Base-by-base conservation (phyloP, 2,329 filamentous ascomycete species). In the Colletotrichum magnum region DNA sequence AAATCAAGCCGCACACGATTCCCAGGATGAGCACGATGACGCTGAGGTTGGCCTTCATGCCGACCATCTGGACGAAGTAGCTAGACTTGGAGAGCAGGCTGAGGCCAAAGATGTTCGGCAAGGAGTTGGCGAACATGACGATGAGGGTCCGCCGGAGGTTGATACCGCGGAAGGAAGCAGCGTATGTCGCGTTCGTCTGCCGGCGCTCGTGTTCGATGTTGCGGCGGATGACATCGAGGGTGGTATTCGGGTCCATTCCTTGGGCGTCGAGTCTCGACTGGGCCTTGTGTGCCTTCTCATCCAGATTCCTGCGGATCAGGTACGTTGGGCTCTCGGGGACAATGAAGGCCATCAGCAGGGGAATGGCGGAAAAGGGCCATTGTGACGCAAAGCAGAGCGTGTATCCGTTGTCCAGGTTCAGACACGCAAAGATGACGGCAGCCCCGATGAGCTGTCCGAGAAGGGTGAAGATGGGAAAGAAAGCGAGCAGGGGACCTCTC, bases 241-340 rank as follows among this genome's bases (percentile, higher is more conserved):
- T 80, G 72, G 78, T 77, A 68, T 82, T 79, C 6, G 82, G 79
- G 41, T 83, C 79, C 1, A 76, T 74, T 5, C 76, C 77, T 0
- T 74, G 64, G 0, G 83, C 81, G 70, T 87, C 83, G 58, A 90
- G 83, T 54, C 85, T 83, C 58, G 79, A 80, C 73, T 88, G 84
- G 15, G 85, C 81, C 66, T 78, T 76, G 68, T 85, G 75, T 1
- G 85, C 83, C 54, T 84, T 74, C 1, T 77, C 76, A 12, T 81
- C 74, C 6, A 75, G 74, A 4, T 77, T 77, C 60, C 80, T 83
- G 4, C 84, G 80, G 1, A 88, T 75, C 2, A 87, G 75, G 68
- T 82, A 87, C 0, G 84, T 79, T 0, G 87, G 87, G 13, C 82
- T 85, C 70, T 89, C 86, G 0, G 86, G 86, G 41, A 88, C 79